Base-by-base conservation (phyloP, 2,329 filamentous ascomycete genomes). In the Hypoxylon sp. region DNA sequence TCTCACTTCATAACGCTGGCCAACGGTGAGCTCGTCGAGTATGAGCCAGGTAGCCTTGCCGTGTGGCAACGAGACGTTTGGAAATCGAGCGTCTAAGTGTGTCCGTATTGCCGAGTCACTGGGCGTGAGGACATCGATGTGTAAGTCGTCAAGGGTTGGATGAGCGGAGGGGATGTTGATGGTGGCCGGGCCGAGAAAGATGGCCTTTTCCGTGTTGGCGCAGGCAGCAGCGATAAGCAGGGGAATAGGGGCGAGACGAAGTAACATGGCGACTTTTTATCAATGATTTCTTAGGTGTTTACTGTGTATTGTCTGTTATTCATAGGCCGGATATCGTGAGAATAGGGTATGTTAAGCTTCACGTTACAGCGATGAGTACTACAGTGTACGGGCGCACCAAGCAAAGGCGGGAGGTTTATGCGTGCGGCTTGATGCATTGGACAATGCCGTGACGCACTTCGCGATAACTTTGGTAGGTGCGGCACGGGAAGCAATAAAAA, bases 131-230 rank as follows among this genome's bases (percentile, higher is more conserved):
- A 80, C 75, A 62, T 84, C 79, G 51, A 96, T 81, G 43, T 82
- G 81, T 31, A 93, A 79, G 68, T 84, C 79, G 57, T 84, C 79
- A 46, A 91, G 74, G 21, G 77, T 82, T 55, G 83, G 83, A 65
- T 79, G 80, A 47, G 78, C 73, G 50, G 81, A 74, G 29, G 88
- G 83, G 41, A 90, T 75, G 51, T 79, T 74, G 68, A 85, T 74
- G 26, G 80, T 74, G 26, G 77, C 71, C 9, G 93, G 92, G 18
- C 85, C 92, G 29, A 89, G 79, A 78, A 99, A 98, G 69, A 98
- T 91, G 67, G 85, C 81, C 77, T 99, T 99, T 74, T 98, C 95
- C 52, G 90, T 89, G 74, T 99, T 98, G 73, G 89, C 92, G 65
- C 73, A 69, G 59, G 70, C 74, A 38, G 63, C 41, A 21, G 60